phyloP scores from a whole-genome alignment of 306 rosid genomes.

The Cercis canadensis region DNA sequence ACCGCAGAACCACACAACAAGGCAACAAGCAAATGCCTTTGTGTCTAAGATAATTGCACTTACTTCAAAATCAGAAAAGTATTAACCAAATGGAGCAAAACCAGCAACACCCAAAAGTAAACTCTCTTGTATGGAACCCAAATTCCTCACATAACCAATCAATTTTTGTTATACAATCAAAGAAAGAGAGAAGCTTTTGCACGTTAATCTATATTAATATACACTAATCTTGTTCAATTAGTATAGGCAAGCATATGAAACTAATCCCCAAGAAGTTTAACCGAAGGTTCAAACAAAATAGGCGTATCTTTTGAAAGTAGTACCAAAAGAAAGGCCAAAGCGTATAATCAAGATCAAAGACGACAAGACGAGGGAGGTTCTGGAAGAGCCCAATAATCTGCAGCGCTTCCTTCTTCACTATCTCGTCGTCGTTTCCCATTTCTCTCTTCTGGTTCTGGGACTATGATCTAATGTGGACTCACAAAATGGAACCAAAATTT shows the following conservation, averaged over 20 bases:
- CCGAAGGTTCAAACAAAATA: neutral
- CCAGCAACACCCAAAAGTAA: too few relatives aligned
- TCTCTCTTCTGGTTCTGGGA: neutral
- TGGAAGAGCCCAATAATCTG: constrained; percentile 34
- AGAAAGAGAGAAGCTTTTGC: neutral
- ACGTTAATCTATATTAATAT: neutral
- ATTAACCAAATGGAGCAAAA: too few relatives aligned
- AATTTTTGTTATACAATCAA: too few relatives aligned
- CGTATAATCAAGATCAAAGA: constrained; percentile 43
- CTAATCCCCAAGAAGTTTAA: neutral
- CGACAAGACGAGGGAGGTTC: constrained; percentile 38
- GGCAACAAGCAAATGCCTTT: too few relatives aligned
- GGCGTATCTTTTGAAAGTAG: neutral
- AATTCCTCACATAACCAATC: too few relatives aligned
- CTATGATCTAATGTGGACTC: neutral
- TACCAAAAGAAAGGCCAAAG: constrained; percentile 46
- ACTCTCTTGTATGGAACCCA: too few relatives aligned
- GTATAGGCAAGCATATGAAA: too few relatives aligned
- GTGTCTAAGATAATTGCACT: too few relatives aligned
- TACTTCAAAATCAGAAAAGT: too few relatives aligned
- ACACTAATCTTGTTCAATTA: too few relatives aligned
- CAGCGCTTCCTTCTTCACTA: constrained; percentile 35
- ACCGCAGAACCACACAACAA: too few relatives aligned
- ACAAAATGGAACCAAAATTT: neutral
- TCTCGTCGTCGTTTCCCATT: constrained; percentile 42